Conservation (phyloP, 495 filamentous ascomycete genomes). For the Penicillium subrubescens region DNA sequence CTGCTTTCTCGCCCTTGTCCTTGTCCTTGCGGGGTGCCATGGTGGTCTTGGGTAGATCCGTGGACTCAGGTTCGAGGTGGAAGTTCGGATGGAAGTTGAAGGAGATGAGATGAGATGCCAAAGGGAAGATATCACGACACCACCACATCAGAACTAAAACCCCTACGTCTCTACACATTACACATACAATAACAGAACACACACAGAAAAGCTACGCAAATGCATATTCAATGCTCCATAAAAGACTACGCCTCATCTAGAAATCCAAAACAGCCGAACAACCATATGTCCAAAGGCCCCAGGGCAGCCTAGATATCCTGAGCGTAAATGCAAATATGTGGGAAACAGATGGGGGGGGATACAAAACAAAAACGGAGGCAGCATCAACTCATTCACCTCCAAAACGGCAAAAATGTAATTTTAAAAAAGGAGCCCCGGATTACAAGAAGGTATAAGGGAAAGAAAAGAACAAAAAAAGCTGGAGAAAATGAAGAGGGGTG, state of each 20-base stretch:
- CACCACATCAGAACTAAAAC: not conserved
- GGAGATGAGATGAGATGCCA: not conserved
- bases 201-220: not conserved
- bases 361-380: not conserved
- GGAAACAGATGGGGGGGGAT: conserved; percentile 1
- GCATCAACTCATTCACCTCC: conserved; percentile 15
- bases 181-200: not conserved
- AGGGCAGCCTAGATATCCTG: conserved; percentile 20
- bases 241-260: conserved; percentile 25
- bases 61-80: not conserved
- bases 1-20: conserved; percentile 47
- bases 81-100: not conserved
- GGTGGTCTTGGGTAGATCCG: not conserved
- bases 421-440: conserved; percentile 16
- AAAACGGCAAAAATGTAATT: conserved; percentile 16
- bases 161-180: not conserved
- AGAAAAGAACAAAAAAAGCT: not conserved
- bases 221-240: conserved; percentile 10
- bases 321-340: conserved; percentile 30
- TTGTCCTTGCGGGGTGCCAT: conserved; percentile 60
- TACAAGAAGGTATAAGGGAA: conserved; percentile 11
- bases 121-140: not conserved
- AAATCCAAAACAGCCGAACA: conserved; percentile 19
- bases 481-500: not conserved
- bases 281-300: conserved; percentile 32